Evolutionary conservation across 2,329 filamentous ascomycete species (phyloP).

Genomic region (Plenodomus lindquistii): DNA sequence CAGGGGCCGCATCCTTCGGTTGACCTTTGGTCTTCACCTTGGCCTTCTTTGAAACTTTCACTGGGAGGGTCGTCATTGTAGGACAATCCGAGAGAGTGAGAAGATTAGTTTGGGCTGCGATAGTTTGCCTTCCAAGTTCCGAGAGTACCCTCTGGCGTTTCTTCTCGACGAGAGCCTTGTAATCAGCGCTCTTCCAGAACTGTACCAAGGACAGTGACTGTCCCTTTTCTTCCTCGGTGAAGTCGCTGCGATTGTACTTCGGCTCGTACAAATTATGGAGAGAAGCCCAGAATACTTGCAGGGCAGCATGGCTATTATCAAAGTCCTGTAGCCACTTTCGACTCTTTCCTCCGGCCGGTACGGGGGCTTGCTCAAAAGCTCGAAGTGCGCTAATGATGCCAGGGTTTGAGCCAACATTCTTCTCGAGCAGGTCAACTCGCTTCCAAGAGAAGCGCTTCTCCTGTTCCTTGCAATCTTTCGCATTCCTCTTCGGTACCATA

Average conservation of each 20-base stretch:
- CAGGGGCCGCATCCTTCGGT: not conserved
- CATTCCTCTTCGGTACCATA: constrained; percentile 1
- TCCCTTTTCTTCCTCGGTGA: constrained; percentile 3
- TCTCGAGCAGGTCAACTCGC: not conserved
- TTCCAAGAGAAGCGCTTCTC: constrained; percentile 15
- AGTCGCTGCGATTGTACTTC: not conserved
- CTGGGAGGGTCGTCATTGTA: too few species aligned
- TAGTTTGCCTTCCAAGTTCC: constrained; percentile 2
- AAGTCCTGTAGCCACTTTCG: constrained; percentile 7
- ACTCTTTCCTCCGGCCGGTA: constrained; percentile 6
- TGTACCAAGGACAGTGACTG: not conserved
- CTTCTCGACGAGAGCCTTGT: constrained; percentile 1
- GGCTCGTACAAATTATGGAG: not conserved
- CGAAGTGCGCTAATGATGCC: not conserved
- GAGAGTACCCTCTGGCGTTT: constrained; percentile 5
- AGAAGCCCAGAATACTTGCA: constrained; percentile 9
- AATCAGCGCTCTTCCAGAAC: constrained; percentile 5
- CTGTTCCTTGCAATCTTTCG: constrained; percentile 1
- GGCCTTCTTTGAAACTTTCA: too few species aligned
- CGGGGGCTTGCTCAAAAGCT: not conserved
- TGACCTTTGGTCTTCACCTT: not conserved
- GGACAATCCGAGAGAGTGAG: not conserved
- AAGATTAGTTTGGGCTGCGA: constrained; percentile 4
- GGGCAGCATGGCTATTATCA: constrained; percentile 1
- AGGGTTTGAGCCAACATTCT: too few species aligned